A percentile compares a stretch with the other conserved stretches of the same genome.
Evolutionary conservation across 176 grass and related monocot genomes (phyloP).

Genomic region (Hordeum marinum): DNA sequence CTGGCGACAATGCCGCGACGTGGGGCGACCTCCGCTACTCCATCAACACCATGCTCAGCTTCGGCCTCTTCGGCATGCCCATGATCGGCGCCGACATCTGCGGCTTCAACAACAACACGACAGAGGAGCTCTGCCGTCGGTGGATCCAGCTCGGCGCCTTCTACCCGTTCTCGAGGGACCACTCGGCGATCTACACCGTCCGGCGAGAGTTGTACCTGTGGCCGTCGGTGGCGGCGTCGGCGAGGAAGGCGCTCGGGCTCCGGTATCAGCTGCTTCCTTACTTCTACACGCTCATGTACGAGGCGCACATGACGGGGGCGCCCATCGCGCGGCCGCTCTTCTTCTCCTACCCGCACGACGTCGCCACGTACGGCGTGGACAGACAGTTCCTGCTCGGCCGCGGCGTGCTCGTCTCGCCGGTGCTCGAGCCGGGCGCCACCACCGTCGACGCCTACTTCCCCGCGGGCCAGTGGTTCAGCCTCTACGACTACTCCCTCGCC

Average conservation of each 20-base stretch:
- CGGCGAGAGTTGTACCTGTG: slow-evolving; percentile 67
- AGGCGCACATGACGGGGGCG: slow-evolving; percentile 54
- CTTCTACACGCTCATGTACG: slow-evolving; percentile 76
- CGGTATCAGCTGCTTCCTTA: slow-evolving; percentile 69
- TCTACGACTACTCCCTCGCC: slow-evolving; percentile 42
- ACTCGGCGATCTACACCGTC: slow-evolving; percentile 36
- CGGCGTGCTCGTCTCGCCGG: slow-evolving; percentile 73
- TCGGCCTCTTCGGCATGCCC: slow-evolving; percentile 73
- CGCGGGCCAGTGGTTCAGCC: slow-evolving; percentile 59
- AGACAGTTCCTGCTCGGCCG: slow-evolving; percentile 67
- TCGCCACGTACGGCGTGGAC: slow-evolving; percentile 37
- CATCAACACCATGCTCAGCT: slow-evolving; percentile 65
- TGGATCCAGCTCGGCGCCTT: slow-evolving; percentile 97
- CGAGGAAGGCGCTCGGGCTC: slow-evolving; percentile 64
- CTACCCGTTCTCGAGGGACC: slow-evolving; percentile 86
- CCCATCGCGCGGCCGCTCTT: slow-evolving; percentile 84
- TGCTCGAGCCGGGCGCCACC: slow-evolving; percentile 33
- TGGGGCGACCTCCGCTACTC: slow-evolving; percentile 72
- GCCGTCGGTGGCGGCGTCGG: slow-evolving; percentile 56
- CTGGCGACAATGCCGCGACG: slow-evolving; percentile 45
- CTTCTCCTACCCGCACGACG: slow-evolving; percentile 73
- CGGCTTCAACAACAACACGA: slow-evolving; percentile 59
- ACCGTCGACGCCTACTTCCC: slow-evolving; percentile 64
- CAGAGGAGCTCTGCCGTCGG: slow-evolving; percentile 68
- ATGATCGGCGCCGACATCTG: slow-evolving; percentile 94